Evolutionary conservation across 139 green algal species (phyloP), one percentile per base, ranked within the genome.

Genomic region (Asterochloris erici): DNA sequence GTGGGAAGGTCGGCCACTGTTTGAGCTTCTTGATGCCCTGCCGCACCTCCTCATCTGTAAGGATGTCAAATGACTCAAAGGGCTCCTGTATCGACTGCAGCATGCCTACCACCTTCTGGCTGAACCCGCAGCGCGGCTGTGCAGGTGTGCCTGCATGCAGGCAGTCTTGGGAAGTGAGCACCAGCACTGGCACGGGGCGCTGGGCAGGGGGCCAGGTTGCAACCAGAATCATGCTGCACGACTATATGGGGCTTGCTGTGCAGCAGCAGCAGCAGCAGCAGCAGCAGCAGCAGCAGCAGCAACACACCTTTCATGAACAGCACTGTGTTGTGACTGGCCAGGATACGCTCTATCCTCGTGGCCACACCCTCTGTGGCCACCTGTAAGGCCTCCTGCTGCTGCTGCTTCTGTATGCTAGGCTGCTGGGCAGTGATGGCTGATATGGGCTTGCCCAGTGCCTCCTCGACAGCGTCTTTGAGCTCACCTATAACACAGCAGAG

Each of bases 61-160:
- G 89, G 85, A 99, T 98, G 88, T 99, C 96, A 86, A 98, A 98
- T 61, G 79, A 86, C 21, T 87, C 86, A 85, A 95, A 98, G 11
- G 84, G 21, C 24, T 91, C 77, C 9, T 87, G 87, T 10, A 38
- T 82, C 12, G 61, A 66, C 62, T 83, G 29, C 63, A 98, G 84
- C 21, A 92, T 90, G 24, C 91, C 86, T 73, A 96, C 91, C 38
- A 96, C 95, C 27, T 90, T 87, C 9, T 84, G 61, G 74, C 88
- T 95, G 90, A 99, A 99, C 12, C 96, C 96, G 84, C 96, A 99
- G 27, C 91, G 85, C 0, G 96, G 96, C 17, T 81, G 83, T 21
- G 94, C 89, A 9, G 89, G 90, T 9, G 68, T 90, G 27, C 95
- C 95, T 83, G 64, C 64, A 82, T 9, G 19, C 16, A 38, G 14